A percentile compares a stretch with the other conserved stretches of the same genome.
phyloP scores from a whole-genome alignment of 2,329 filamentous ascomycete species.

The Teratosphaeria viscida region DNA sequence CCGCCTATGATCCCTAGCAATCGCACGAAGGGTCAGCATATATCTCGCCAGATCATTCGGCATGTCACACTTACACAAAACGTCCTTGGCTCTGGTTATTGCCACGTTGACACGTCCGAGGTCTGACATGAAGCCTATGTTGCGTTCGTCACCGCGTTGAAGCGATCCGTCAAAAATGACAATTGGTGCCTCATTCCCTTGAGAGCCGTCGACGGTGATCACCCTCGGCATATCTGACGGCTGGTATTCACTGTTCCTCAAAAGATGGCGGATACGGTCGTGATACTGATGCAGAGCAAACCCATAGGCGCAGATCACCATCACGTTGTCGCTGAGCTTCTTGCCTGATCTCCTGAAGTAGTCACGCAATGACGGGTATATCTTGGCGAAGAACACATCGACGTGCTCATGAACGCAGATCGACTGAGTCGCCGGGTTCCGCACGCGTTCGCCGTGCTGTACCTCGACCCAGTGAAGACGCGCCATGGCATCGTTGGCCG shows the following conservation, averaged over 20 bases:
- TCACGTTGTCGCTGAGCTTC: slow-evolving; percentile 6
- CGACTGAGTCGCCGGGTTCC: slow-evolving; percentile 1
- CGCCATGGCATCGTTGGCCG: slow-evolving; percentile 2
- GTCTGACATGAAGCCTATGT: slow-evolving; percentile 10
- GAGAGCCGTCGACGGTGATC: slow-evolving; percentile 8
- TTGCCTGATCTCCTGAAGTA: slow-evolving; percentile 4
- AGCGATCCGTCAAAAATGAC: slow-evolving; percentile 11
- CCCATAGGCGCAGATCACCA: slow-evolving; percentile 10
- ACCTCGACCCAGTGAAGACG: slow-evolving; percentile 10
- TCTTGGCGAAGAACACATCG: slow-evolving; percentile 7
- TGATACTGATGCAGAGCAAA: slow-evolving; percentile 5
- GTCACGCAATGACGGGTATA: slow-evolving; percentile 5
- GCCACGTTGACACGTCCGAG: slow-evolving; percentile 11
- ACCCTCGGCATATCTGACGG: slow-evolving; percentile 6
- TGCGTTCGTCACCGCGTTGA: slow-evolving; percentile 3
- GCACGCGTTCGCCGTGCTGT: neutral
- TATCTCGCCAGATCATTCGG: neutral
- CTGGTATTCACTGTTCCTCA: neutral
- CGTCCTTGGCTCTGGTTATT: slow-evolving; percentile 12
- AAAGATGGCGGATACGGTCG: neutral
- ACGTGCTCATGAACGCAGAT: slow-evolving; percentile 4
- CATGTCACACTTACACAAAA: slow-evolving; percentile 8
- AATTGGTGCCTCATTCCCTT: slow-evolving; percentile 10
- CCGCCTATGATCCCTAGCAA: slow-evolving; percentile 1
- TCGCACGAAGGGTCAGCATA: neutral